Evolutionary conservation across 495 filamentous ascomycete species (phyloP), one percentile per base, ranked within the genome.

Genomic region (Podospora sp.): DNA sequence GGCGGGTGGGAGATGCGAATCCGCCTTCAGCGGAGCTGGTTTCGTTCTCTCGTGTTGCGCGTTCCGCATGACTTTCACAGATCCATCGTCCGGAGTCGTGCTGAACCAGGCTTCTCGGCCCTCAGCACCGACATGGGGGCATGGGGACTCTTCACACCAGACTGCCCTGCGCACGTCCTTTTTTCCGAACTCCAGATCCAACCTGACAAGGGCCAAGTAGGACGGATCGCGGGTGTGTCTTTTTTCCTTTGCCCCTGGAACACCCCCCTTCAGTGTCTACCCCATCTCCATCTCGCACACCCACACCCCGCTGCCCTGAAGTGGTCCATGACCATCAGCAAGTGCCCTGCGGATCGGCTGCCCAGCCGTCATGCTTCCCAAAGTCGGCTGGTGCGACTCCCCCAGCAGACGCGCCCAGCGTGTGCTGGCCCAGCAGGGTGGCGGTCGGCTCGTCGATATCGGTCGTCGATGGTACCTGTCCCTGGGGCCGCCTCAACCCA

Each of bases 121-220:
- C 64, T 68, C 67, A 66, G 50, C 61, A 65, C 18, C 51, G 62
- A 64, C 72, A 67, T 55, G 69, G 71, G n/a, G 67, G 8, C 50
- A 26, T 62, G 65, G 71, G 66, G 65, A 69, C 63, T 68, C 76
- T 76, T 75, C 72, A 76, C 80, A 60, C 78, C 77, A 65, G 89
- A 90, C 91, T 89, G 16, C 91, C 87, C 35, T 88, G 86, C 91
- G 74, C 76, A 76, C 74, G 76, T 73, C 71, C 74, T 36, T 72
- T 69, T 69, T 67, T 53, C 66, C 69, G 60, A 73, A 68, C 69
- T 73, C 67, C 69, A 71, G 67, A 69, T 62, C 63, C 50, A 59
- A 67, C 60, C 50, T 58, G 60, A 68, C 68, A 71, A 58, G 65
- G 62, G 63, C 57, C 63, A 46, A 25, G 63, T 68, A 51, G 66